Evolutionary conservation across 768 basidiomycete genomes (phyloP).

Genomic region (Naganishia vaughanmartiniae): DNA sequence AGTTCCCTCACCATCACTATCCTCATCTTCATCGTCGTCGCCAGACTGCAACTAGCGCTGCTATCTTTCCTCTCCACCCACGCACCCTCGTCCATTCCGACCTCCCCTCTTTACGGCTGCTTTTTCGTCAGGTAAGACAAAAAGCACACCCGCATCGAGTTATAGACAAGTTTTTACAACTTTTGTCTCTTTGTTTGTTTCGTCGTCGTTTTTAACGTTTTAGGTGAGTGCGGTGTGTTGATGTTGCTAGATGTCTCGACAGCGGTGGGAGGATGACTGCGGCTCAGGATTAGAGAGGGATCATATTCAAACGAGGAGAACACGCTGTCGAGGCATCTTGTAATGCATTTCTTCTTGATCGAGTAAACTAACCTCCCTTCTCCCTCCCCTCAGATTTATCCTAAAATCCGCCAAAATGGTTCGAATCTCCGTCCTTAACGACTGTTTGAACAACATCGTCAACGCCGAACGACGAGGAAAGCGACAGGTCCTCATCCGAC

Average conservation of each 20-base stretch:
- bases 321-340: background rate
- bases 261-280: background rate
- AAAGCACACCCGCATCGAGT: constrained; percentile 52
- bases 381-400: background rate
- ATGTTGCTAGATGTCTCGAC: background rate
- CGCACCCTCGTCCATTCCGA: constrained; percentile 22
- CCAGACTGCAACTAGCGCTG: background rate
- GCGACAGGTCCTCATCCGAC: constrained; percentile 96
- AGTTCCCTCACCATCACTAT: constrained; percentile 9
- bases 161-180: constrained; percentile 24
- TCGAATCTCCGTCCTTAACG: constrained; percentile 53
- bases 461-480: constrained; percentile 99
- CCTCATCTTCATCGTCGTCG: background rate
- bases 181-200: constrained; percentile 1
- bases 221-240: constrained; percentile 6
- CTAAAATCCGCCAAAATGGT: constrained; percentile 55
- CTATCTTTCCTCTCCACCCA: background rate
- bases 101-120: constrained; percentile 50
- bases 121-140: constrained; percentile 31
- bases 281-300: background rate
- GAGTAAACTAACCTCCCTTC: background rate
- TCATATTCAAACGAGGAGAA: background rate
- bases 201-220: constrained; percentile 4
- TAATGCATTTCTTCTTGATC: background rate
- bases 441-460: constrained; percentile 83